These are phyloP conservation scores for Fermentozyma sake DNA, from an alignment of 1,139 yeast species.

Conservation along the genomic window DNA sequence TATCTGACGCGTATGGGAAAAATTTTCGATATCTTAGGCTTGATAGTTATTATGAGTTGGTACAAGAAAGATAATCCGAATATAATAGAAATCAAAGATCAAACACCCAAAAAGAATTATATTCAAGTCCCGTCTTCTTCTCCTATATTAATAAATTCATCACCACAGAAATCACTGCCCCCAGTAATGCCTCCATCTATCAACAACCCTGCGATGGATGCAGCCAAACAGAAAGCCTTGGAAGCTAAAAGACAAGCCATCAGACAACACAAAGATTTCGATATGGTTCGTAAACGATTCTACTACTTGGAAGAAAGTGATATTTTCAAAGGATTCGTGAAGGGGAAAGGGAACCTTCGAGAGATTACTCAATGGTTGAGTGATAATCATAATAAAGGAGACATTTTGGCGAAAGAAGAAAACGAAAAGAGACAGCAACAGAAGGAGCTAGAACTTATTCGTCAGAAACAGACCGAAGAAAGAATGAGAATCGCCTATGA, in stretches of 20 bases:
- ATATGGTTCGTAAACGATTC: slow-evolving; percentile 44
- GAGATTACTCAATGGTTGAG: slow-evolving; percentile 49
- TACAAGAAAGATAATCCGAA: slow-evolving; percentile 21
- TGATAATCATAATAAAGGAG: slow-evolving; percentile 29
- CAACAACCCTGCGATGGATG: slow-evolving; percentile 12
- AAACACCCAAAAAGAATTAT: slow-evolving; percentile 7
- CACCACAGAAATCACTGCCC: slow-evolving; percentile 8
- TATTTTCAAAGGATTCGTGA: slow-evolving; percentile 57
- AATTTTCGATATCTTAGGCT: slow-evolving; percentile 2
- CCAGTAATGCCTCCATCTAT: slow-evolving; percentile 5
- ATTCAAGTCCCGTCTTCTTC: slow-evolving; percentile 14
- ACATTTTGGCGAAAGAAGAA: slow-evolving; percentile 25
- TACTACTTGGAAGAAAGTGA: slow-evolving; percentile 45
- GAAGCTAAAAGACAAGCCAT: slow-evolving; percentile 38
- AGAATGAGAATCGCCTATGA: slow-evolving; percentile 12
- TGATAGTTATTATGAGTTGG: slow-evolving; percentile 26
- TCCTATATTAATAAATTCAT: slow-evolving; percentile 12
- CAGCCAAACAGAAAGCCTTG: slow-evolving; percentile 23
- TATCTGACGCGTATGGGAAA: slow-evolving; percentile 4
- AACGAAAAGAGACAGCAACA: slow-evolving; percentile 12
- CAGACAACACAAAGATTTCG: slow-evolving; percentile 43
- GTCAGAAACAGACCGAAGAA: slow-evolving; percentile 14
- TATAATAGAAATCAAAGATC: slow-evolving; percentile 4
- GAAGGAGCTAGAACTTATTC: slow-evolving; percentile 6
- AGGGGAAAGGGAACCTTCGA: slow-evolving; percentile 53